Percentiles rank a stretch among this genome's conserved stretches.
Evolutionary conservation across 2,329 filamentous ascomycete genomes (phyloP).

Genomic region (Bimuria novae-zelandiae): DNA sequence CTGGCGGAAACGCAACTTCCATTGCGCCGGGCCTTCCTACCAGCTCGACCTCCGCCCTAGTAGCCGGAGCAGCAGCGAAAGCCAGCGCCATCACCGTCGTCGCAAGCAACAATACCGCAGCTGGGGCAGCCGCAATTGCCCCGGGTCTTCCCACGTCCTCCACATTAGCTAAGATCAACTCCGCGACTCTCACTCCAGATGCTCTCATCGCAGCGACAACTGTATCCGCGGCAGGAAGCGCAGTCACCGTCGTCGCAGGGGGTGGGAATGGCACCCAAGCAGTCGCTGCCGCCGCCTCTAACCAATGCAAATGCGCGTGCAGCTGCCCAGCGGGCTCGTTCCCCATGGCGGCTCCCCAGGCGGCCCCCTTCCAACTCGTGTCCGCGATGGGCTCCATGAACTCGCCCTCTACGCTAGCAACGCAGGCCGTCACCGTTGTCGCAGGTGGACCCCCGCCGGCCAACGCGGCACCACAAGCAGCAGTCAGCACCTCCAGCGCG

Average conservation of each 20-base stretch:
- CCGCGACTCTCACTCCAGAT: conserved; percentile 15
- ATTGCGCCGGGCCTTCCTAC: not conserved
- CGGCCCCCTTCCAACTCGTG: conserved; percentile 34
- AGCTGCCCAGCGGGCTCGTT: conserved; percentile 35
- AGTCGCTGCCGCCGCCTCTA: conserved; percentile 16
- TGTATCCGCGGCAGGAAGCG: not conserved
- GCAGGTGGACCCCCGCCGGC: conserved; percentile 24
- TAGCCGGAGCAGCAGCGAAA: conserved; percentile 5
- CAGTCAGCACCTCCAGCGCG: conserved; percentile 15
- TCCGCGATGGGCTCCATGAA: conserved; percentile 20
- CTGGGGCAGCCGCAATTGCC: conserved; percentile 12
- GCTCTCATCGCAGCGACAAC: conserved; percentile 13
- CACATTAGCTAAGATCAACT: conserved; percentile 9
- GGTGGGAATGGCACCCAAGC: conserved; percentile 4
- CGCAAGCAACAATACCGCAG: conserved; percentile 8
- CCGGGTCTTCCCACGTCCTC: conserved; percentile 7
- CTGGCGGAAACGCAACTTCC: not conserved
- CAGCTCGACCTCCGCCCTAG: conserved; percentile 10
- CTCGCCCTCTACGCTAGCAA: conserved; percentile 27
- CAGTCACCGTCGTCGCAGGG: conserved; percentile 29
- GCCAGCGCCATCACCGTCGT: conserved; percentile 11
- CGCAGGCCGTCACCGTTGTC: conserved; percentile 27
- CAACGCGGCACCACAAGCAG: conserved; percentile 13
- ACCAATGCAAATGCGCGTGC: conserved; percentile 38
- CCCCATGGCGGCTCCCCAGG: conserved; percentile 34